Base-by-base conservation (phyloP, 768 basidiomycete species). In the Mycena sanguinolenta region DNA sequence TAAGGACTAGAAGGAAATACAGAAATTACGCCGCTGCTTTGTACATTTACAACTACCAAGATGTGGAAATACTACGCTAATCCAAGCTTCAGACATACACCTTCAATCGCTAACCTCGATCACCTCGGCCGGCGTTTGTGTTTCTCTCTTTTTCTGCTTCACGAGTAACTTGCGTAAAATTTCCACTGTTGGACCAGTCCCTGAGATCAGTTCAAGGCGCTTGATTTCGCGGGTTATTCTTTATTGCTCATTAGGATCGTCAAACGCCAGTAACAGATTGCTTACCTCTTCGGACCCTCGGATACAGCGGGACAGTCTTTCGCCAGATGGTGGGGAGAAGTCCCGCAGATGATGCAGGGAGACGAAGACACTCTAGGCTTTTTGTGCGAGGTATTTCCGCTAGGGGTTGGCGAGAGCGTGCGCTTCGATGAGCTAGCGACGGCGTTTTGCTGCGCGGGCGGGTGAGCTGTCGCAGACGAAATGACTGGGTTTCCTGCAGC, bases 261-360 rank as follows among this genome's bases (percentile, higher is more conserved):
- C 36, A 38, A 38, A 52, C 32, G 34, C 28, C 39, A 62, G 27
- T 46, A 53, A 49, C 27, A 19, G 52, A 36, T 21, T 12, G 21
- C 57, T 53, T 71, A 92, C 92, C 88, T 91, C 64, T 82, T 79
- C 1, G 88, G 81, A 2, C 91, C 92, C 61, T 82, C 81, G 8
- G 68, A 69, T 3, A 91, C 84, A 27, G 88, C 75, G 19, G 90
- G 87, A 75, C 93, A 95, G 30, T 85, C 82, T 75, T 87, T 84
- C 13, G 88, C 70, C 25, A 82, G 68, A 77, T 91, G 90, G 46
- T 79, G 77, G 46, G 85, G 80, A 4, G 79, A 70, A 32, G 71
- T 73, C 50, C 77, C 79, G 68, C 92, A 93, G 46, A 92, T 80
- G 4, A 79, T 75, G 70, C 92, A 93, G 8, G 80, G 42, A 5